phyloP scores from a whole-genome alignment of 768 basidiomycete genomes.

The Rhodocollybia butyracea region DNA sequence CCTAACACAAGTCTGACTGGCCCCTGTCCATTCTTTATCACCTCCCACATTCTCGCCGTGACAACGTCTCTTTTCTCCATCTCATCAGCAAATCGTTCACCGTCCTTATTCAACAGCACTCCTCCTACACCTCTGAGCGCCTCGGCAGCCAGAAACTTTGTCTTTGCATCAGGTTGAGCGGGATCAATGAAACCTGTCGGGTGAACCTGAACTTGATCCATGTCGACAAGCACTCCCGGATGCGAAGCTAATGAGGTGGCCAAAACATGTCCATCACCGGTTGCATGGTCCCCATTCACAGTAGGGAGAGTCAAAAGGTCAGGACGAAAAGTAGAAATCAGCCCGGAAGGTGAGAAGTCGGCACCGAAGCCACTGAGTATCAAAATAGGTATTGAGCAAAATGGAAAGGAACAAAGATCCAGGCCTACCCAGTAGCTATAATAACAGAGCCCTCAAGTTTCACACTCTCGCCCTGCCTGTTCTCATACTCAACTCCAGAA shows the following conservation, averaged over 20 bases:
- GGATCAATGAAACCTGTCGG: conserved; percentile 81
- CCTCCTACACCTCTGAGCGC: conserved; percentile 81
- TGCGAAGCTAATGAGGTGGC: conserved; percentile 12
- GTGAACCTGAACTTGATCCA: conserved; percentile 30
- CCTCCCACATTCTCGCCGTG: conserved; percentile 19
- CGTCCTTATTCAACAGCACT: conserved; percentile 65
- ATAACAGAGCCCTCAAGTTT: conserved; percentile 14
- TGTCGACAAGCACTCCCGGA: conserved; percentile 16
- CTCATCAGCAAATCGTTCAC: conserved; percentile 72
- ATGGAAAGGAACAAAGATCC: background rate
- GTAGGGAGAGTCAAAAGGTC: conserved; percentile 23
- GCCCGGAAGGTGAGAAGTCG: conserved; percentile 17
- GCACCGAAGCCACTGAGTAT: conserved; percentile 20
- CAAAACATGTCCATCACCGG: conserved; percentile 22
- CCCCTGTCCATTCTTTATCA: conserved; percentile 15
- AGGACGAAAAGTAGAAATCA: conserved; percentile 19
- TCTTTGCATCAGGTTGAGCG: conserved; percentile 62
- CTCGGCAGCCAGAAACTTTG: conserved; percentile 81
- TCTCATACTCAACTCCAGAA: conserved; percentile 22
- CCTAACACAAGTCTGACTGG: conserved; percentile 20
- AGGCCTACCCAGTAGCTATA: conserved; percentile 20
- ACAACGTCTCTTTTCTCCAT: conserved; percentile 52
- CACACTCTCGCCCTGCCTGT: conserved; percentile 3
- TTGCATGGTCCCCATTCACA: conserved; percentile 24
- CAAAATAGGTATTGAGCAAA: background rate